A percentile compares a stretch with the other conserved stretches of the same genome.
phyloP scores from a whole-genome alignment of 768 basidiomycete species.

The Hypsizygus marmoreus region DNA sequence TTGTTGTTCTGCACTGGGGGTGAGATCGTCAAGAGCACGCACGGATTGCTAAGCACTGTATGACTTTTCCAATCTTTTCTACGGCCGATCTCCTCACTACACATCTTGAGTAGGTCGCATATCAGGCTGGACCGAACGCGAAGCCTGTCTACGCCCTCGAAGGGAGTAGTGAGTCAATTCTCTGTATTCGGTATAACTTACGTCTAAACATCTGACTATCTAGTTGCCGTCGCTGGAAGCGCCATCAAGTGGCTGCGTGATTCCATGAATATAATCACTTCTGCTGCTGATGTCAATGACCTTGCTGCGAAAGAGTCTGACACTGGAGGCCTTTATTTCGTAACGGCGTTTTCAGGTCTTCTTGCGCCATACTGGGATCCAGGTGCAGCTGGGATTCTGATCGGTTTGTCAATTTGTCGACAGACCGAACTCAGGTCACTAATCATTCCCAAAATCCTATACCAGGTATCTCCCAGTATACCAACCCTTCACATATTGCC shows the following conservation, averaged over 20 bases:
- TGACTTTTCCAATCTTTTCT: constrained; percentile 16
- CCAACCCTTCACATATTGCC: constrained; percentile 89
- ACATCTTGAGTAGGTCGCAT: constrained; percentile 65
- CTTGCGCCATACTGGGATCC: constrained; percentile 99
- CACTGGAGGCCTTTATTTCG: constrained; percentile 93
- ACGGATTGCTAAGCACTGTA: constrained; percentile 90
- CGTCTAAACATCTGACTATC: neutral
- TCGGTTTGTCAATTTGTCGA: constrained; percentile 50
- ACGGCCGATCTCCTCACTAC: neutral
- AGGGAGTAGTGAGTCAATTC: constrained; percentile 73
- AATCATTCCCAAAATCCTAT: neutral
- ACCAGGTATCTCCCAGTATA: constrained; percentile 79
- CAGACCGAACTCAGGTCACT: neutral
- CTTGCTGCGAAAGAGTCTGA: constrained; percentile 76
- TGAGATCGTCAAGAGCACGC: constrained; percentile 80
- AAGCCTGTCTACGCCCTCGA: constrained; percentile 93
- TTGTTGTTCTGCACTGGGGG: constrained; percentile 91
- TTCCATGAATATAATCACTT: constrained; percentile 79
- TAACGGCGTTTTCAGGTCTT: constrained; percentile 94
- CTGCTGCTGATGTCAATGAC: constrained; percentile 81
- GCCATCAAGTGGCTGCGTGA: constrained; percentile 98
- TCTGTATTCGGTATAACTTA: constrained; percentile 3
- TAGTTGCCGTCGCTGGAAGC: constrained; percentile 92
- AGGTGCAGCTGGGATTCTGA: constrained; percentile 82
- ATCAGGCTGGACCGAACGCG: constrained; percentile 76